Base-by-base conservation (phyloP, 768 basidiomycete species). In the Pisolithus microcarpus region DNA sequence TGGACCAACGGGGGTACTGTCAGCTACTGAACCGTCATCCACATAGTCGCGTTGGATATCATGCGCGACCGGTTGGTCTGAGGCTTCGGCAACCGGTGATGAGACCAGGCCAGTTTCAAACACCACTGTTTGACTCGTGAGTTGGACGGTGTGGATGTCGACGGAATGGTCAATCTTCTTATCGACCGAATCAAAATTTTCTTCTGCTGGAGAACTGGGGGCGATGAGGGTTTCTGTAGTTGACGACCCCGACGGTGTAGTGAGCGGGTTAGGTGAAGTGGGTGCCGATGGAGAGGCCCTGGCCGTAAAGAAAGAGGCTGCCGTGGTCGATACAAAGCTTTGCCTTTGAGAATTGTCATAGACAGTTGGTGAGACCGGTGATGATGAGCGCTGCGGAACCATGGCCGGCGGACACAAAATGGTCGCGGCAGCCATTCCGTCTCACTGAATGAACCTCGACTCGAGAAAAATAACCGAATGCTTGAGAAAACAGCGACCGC, bases 121-220 rank as follows among this genome's bases (percentile, higher is more conserved):
- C 52, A 72, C 62, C 50, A 79, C 70, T 11, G 61, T 60, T 59
- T 82, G 77, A 28, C 70, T 67, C 5, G 78, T 75, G 45, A 82
- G 75, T 59, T 76, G 77, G 49, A 81, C 64, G 47, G 82, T 71
- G 56, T 79, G 80, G 15, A 80, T 63, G 53, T 80, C 78, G 56
- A 79, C 75, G 15, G 73, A 50, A 21, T 60, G 61, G n/a, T 54
- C 39, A n/a, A 52, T 52, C 45, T 53, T 61, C 50, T 57, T 65
- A 0, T 62, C 61, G 30, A 70, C 49, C 10, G 72, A 65, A 30
- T 72, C 73, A n/a, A 63, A 51, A 43, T 49, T 46, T 44, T 55
- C 58, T 7, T 56, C 45, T 40, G 54, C 57, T 23, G 58, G 57
- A 47, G 50, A 42, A 47, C 49, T 53, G 37, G 53, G 39, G 48